A percentile compares a stretch with the other conserved stretches of the same genome.
Evolutionary conservation across 331 rosid species (phyloP).

Genomic region (Saraca asoca): DNA sequence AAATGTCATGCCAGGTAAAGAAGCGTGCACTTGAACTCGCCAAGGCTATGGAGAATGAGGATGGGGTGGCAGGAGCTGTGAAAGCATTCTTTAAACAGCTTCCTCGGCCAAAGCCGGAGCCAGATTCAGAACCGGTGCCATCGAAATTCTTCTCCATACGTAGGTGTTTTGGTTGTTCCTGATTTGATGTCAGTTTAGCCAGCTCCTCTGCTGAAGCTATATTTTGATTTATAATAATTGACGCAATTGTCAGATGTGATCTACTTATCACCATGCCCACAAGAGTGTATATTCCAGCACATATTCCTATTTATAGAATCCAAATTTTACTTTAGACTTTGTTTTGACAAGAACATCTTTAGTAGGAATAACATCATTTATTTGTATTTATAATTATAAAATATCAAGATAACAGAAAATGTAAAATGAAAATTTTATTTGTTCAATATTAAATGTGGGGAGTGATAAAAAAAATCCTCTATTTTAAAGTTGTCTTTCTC

Average conservation of each 20-base stretch:
- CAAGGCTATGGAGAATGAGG: constrained; percentile 91
- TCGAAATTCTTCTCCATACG: constrained; percentile 59
- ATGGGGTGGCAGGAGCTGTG: constrained; percentile 94
- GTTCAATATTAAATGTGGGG: no score
- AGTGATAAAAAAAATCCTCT: no score
- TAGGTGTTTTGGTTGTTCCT: constrained; percentile 82
- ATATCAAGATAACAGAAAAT: no score
- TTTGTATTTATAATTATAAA: no score
- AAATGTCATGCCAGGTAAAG: constrained; percentile 64
- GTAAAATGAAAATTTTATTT: no score
- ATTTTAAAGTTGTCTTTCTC: no score
- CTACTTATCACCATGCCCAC: neutral
- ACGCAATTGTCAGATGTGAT: constrained; percentile 19
- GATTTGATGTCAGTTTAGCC: constrained; percentile 29
- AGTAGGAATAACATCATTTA: no score
- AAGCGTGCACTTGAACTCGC: constrained; percentile 73
- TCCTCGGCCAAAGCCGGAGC: constrained; percentile 55
- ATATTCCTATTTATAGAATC: constrained; percentile 21
- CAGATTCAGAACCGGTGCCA: constrained; percentile 50
- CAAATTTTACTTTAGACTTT: no score
- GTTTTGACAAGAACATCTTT: no score
- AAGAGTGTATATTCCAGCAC: neutral
- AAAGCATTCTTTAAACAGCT: constrained; percentile 95
- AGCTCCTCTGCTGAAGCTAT: constrained; percentile 15
- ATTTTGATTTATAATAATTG: constrained; percentile 7